Percentiles rank a stretch among this genome's conserved stretches.
Evolutionary conservation across 345 rosid genomes (phyloP).

Genomic region (Cardamine resedifolia): DNA sequence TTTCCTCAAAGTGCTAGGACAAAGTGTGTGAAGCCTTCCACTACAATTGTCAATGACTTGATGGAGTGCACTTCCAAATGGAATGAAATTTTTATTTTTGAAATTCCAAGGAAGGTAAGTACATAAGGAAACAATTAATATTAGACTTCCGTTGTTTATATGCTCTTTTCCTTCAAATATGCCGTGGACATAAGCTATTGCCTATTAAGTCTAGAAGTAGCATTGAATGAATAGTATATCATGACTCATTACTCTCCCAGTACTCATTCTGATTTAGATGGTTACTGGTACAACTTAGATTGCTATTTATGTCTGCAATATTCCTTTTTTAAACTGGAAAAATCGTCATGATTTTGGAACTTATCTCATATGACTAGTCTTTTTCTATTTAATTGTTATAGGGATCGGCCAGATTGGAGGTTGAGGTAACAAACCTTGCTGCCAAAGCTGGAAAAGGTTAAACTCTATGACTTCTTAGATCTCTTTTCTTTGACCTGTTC

Average conservation of each 20-base stretch:
- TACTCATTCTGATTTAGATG: conserved; percentile 16
- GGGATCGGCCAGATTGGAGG: conserved; percentile 90
- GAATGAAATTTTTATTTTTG: conserved; percentile 96
- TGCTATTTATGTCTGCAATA: neutral
- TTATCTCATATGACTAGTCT: neutral
- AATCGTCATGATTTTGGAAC: conserved; percentile 11
- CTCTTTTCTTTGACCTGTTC: conserved; percentile 8
- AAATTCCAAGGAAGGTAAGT: conserved; percentile 81
- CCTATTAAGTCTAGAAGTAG: conserved; percentile 11
- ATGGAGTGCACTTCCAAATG: conserved; percentile 66
- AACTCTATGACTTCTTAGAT: conserved; percentile 14
- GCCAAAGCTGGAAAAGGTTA: conserved; percentile 99
- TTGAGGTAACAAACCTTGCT: conserved; percentile 97
- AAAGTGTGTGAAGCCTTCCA: conserved; percentile 83
- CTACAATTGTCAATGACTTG: conserved; percentile 40
- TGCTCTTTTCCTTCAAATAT: conserved; percentile 8
- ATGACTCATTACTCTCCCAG: conserved; percentile 9
- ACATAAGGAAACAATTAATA: conserved; percentile 3
- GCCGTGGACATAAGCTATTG: neutral
- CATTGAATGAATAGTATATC: conserved; percentile 3
- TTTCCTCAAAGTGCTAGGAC: conserved; percentile 99
- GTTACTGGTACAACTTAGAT: conserved; percentile 12
- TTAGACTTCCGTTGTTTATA: conserved; percentile 10
- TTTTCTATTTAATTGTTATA: conserved; percentile 35
- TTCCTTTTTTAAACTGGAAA: conserved; percentile 1